A percentile compares a stretch with the other conserved stretches of the same genome.
Evolutionary conservation across 768 basidiomycete species (phyloP).

Genomic region (Mycena chlorophos): DNA sequence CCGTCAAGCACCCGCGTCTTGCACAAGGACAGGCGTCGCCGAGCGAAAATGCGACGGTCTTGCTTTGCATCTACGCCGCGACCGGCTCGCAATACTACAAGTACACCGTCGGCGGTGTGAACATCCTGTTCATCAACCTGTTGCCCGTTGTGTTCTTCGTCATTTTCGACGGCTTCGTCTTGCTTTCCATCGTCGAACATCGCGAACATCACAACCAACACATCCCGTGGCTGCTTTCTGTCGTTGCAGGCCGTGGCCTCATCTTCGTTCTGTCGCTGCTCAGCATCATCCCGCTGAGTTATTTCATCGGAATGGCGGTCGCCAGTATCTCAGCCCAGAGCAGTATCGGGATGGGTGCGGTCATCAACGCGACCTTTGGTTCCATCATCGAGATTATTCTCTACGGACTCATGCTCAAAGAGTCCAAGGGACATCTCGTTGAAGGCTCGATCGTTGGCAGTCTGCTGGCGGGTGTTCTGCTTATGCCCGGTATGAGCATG

Average conservation of each 20-base stretch:
- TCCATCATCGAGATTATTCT: constrained; percentile 97
- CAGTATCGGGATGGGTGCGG: constrained; percentile 98
- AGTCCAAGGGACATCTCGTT: constrained; percentile 89
- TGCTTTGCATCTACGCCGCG: constrained; percentile 93
- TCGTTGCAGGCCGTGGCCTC: constrained; percentile 71
- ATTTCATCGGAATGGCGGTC: constrained; percentile 99
- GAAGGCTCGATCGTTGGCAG: constrained; percentile 97
- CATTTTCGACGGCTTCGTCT: constrained; percentile 87
- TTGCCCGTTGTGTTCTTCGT: constrained; percentile 92
- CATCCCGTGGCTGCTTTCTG: constrained; percentile 62
- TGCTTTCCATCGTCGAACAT: constrained; percentile 70
- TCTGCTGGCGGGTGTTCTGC: constrained; percentile 89
- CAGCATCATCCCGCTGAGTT: constrained; percentile 94
- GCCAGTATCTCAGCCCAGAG: constrained; percentile 98
- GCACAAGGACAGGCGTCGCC: constrained; percentile 90
- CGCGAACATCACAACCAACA: constrained; percentile 53
- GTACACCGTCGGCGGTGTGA: constrained; percentile 97
- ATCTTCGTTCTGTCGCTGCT: constrained; percentile 85
- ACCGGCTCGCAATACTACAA: constrained; percentile 94
- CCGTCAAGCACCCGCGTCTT: constrained; percentile 71
- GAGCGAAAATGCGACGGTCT: constrained; percentile 78
- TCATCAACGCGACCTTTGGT: constrained; percentile 98
- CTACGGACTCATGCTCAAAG: constrained; percentile 85
- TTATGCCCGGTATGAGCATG: constrained; percentile 99
- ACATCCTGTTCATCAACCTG: constrained; percentile 97